phyloP scores from a whole-genome alignment of 2,329 filamentous ascomycete species.

The Hypoxylon sp. region DNA sequence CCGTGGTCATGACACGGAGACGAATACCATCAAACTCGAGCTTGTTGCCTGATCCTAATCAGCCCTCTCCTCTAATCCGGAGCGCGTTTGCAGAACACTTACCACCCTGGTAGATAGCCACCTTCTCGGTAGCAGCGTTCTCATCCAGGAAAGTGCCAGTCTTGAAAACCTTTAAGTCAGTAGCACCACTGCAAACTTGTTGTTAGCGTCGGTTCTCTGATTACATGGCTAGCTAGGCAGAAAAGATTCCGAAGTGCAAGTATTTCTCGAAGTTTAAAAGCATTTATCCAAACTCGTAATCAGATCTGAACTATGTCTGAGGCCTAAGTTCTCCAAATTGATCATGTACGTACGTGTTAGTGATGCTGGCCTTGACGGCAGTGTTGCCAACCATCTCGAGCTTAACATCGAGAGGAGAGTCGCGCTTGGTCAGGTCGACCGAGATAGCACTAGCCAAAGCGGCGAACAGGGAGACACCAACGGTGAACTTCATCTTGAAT shows the following conservation, averaged over 20 bases:
- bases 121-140: conserved; percentile 67
- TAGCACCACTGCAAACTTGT: conserved; percentile 54
- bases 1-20: conserved; percentile 62
- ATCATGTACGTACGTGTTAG: conserved; percentile 60
- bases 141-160: conserved; percentile 68
- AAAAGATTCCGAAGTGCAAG: background rate
- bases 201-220: conserved; percentile 15
- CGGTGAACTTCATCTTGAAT: conserved; percentile 60
- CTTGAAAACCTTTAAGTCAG: conserved; percentile 67
- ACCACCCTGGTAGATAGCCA: conserved; percentile 65
- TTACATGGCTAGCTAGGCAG: background rate
- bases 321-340: background rate
- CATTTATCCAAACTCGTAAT: background rate
- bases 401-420: conserved; percentile 61
- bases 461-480: conserved; percentile 56
- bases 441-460: conserved; percentile 57
- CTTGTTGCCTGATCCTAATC: conserved; percentile 55
- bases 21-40: conserved; percentile 69
- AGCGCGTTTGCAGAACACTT: conserved; percentile 48
- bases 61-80: background rate
- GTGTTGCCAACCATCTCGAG: conserved; percentile 67
- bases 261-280: background rate
- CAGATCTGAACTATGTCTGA: background rate
- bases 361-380: conserved; percentile 67
- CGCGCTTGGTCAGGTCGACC: conserved; percentile 55